Evolutionary conservation across 352 stramenopile species (phyloP).

Genomic region (Phytopythium ostracodes): DNA sequence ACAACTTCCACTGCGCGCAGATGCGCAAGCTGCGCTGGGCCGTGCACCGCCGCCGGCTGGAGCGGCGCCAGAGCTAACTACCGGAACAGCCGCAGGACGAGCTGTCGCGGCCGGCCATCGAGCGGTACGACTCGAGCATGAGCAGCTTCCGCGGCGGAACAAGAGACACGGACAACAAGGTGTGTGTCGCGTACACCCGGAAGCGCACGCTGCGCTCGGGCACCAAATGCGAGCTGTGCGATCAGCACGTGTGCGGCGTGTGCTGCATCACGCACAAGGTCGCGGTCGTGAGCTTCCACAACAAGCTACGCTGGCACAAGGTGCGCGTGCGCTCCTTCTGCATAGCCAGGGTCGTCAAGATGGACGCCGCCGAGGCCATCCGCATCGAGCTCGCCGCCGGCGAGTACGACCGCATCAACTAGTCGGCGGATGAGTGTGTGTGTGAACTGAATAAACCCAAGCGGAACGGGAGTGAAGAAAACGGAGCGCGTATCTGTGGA

Average conservation of each 20-base stretch:
- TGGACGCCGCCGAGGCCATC: constrained; percentile 20
- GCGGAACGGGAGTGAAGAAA: too few species aligned
- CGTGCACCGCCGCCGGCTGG: constrained; percentile 5
- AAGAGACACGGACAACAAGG: not conserved
- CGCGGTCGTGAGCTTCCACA: constrained; percentile 20
- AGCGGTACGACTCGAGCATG: constrained; percentile 2
- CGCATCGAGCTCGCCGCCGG: constrained; percentile 26
- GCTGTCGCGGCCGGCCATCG: not conserved
- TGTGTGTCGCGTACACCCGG: constrained; percentile 1
- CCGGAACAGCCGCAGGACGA: not conserved
- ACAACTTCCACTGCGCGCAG: constrained; percentile 25
- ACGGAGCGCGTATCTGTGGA: too few species aligned
- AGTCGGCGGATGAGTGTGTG: not conserved
- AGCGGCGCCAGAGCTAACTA: constrained; percentile 1
- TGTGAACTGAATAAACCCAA: not conserved
- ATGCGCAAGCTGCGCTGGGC: constrained; percentile 32
- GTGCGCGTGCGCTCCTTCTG: constrained; percentile 25
- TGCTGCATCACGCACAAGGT: constrained; percentile 27
- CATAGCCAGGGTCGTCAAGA: constrained; percentile 29
- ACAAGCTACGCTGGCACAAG: constrained; percentile 30
- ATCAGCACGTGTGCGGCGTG: constrained; percentile 22
- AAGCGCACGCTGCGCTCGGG: constrained; percentile 14
- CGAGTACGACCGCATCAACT: constrained; percentile 17
- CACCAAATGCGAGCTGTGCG: constrained; percentile 22
- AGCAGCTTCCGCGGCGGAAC: not conserved